phyloP scores from a whole-genome alignment of 129 eudicot genomes.

The Scalesia atractyloides region DNA sequence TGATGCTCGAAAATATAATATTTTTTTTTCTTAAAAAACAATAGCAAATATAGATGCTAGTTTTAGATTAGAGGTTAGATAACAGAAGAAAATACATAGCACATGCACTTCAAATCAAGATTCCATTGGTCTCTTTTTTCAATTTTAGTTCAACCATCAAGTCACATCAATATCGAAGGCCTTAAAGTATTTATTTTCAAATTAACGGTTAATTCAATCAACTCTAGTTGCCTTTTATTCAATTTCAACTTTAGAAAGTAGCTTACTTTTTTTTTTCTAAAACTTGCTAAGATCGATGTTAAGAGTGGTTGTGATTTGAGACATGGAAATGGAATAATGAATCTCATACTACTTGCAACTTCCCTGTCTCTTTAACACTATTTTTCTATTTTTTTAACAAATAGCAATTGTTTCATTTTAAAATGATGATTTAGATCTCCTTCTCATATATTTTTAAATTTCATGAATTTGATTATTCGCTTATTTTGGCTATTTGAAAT shows the following conservation, averaged over 20 bases:
- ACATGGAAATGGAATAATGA: constrained; percentile 24
- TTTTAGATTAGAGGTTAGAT: background rate
- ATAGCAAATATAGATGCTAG: background rate
- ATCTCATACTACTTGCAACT: constrained; percentile 29
- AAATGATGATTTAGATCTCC: no score
- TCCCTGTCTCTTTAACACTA: no score
- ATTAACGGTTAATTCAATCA: background rate
- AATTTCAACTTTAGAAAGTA: constrained; percentile 14
- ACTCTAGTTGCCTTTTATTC: background rate
- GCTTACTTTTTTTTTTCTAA: background rate
- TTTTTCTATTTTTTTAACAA: no score
- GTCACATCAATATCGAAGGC: constrained; percentile 4
- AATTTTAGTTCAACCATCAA: background rate
- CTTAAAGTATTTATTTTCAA: background rate
- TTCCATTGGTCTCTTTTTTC: background rate
- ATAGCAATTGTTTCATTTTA: no score
- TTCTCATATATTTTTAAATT: no score
- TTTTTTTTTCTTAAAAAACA: background rate
- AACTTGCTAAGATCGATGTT: constrained; percentile 16
- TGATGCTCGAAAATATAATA: background rate
- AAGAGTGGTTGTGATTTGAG: constrained; percentile 31
- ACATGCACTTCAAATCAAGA: background rate
- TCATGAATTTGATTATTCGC: no score
- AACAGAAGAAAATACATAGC: background rate
- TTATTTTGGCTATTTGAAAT: no score